Evolutionary conservation across 257 asterid species (phyloP).

Genomic region (Capsicum pubescens): DNA sequence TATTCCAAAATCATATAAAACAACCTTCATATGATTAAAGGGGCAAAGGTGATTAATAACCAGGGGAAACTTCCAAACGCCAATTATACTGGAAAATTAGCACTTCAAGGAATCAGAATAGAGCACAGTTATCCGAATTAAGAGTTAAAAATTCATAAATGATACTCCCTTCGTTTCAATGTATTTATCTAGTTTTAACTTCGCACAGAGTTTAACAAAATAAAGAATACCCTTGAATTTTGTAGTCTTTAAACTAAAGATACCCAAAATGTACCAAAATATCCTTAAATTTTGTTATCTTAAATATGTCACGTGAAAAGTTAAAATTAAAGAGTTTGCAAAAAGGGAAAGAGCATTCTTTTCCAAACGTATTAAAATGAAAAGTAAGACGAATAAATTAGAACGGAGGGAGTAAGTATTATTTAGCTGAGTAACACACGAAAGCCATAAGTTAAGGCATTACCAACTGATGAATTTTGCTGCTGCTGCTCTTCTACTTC

Average conservation of each 20-base stretch:
- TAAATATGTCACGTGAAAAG: too few species aligned
- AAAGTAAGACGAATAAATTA: too few species aligned
- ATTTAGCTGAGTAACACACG: not conserved
- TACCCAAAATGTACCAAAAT: too few species aligned
- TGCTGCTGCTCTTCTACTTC: conserved; percentile 44
- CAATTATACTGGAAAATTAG: not conserved
- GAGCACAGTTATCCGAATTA: not conserved
- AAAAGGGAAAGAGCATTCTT: too few species aligned
- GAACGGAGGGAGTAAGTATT: not conserved
- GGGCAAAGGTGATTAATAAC: not conserved
- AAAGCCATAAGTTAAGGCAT: conserved; percentile 27
- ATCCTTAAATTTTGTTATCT: too few species aligned
- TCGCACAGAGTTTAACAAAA: too few species aligned
- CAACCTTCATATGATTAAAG: not conserved
- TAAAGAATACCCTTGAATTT: too few species aligned
- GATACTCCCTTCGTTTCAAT: not conserved
- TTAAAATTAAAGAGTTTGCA: too few species aligned
- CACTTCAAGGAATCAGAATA: conserved; percentile 12
- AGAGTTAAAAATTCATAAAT: not conserved
- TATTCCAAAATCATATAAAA: conserved; percentile 2
- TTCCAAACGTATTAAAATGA: too few species aligned
- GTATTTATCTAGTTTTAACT: too few species aligned
- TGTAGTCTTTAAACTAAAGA: too few species aligned
- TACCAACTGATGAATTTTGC: conserved; percentile 54
- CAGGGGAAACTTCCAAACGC: not conserved